Percentiles rank a stretch among this genome's conserved stretches.
phyloP scores from a whole-genome alignment of 768 basidiomycete species.

The Zangia roseola region DNA sequence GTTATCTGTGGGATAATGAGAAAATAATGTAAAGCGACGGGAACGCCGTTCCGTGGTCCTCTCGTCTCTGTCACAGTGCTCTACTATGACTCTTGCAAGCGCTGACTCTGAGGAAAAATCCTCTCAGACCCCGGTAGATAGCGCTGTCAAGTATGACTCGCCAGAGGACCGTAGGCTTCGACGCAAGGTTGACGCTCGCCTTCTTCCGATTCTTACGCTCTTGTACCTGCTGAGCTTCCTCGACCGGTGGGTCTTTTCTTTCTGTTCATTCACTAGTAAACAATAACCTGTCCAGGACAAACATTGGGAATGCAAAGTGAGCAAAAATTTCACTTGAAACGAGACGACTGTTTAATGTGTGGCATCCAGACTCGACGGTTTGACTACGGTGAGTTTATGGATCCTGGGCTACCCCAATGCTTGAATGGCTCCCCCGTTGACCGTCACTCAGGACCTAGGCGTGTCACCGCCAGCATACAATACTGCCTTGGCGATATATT shows the following conservation, averaged over 20 bases:
- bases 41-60: neutral
- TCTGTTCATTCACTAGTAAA: too few species aligned
- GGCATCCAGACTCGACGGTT: constrained; percentile 47
- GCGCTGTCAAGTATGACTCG: neutral
- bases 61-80: neutral
- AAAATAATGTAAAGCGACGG: neutral
- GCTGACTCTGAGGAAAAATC: constrained; percentile 10
- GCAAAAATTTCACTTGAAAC: neutral
- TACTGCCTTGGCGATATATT: constrained; percentile 57
- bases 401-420: neutral
- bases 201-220: constrained; percentile 40
- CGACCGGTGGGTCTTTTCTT: constrained; percentile 32
- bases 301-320: constrained; percentile 41
- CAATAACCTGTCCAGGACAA: constrained; percentile 28
- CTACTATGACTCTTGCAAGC: neutral
- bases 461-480: constrained; percentile 53
- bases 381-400: constrained; percentile 39
- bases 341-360: neutral
- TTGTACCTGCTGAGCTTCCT: constrained; percentile 43
- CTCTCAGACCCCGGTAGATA: constrained; percentile 1
- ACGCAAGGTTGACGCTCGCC: constrained; percentile 35
- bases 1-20: neutral
- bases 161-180: constrained; percentile 26
- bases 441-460: constrained; percentile 44
- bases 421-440: neutral